Percentiles rank a stretch among this genome's conserved stretches.
Evolutionary conservation across 139 green algal genomes (phyloP).

Genomic region (Pycnococcus provasolii): DNA sequence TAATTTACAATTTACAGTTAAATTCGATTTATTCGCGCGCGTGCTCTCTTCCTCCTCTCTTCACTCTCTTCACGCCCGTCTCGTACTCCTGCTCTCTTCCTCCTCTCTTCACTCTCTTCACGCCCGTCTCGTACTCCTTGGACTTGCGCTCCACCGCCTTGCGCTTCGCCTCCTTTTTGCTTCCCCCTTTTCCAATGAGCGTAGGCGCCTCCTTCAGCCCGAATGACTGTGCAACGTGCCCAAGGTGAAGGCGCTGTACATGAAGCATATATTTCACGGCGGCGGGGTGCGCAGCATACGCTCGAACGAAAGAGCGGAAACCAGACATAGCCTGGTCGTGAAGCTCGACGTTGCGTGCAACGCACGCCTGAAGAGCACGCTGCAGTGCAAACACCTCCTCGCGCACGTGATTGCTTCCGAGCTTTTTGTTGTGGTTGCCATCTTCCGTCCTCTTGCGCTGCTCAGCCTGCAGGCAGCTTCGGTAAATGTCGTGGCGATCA

Average conservation of each 20-base stretch:
- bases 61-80: constrained; percentile 11
- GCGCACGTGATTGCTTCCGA: too few species aligned
- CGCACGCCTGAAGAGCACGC: too few species aligned
- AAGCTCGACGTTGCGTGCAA: constrained; percentile 13
- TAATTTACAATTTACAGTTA: too few species aligned
- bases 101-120: neutral
- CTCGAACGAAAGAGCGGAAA: constrained; percentile 71
- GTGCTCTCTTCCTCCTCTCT: neutral
- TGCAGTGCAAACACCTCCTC: too few species aligned
- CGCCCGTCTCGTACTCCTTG: constrained; percentile 10
- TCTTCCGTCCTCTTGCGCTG: too few species aligned
- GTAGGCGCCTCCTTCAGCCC: constrained; percentile 51
- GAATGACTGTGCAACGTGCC: constrained; percentile 81
- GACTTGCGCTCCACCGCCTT: neutral
- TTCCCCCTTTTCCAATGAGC: constrained; percentile 21
- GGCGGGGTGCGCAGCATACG: constrained; percentile 65
- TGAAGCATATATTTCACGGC: constrained; percentile 70
- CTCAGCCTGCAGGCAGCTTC: too few species aligned
- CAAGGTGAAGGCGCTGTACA: constrained; percentile 76
- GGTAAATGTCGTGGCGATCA: too few species aligned
- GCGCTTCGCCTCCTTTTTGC: constrained; percentile 1
- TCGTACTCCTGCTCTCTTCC: neutral
- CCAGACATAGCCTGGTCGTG: constrained; percentile 48
- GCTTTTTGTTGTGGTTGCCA: neutral
- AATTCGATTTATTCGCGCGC: too few species aligned